These are phyloP conservation scores for Picea mariana DNA, from an alignment of 83 land plant genomes.

Conservation along the genomic window DNA sequence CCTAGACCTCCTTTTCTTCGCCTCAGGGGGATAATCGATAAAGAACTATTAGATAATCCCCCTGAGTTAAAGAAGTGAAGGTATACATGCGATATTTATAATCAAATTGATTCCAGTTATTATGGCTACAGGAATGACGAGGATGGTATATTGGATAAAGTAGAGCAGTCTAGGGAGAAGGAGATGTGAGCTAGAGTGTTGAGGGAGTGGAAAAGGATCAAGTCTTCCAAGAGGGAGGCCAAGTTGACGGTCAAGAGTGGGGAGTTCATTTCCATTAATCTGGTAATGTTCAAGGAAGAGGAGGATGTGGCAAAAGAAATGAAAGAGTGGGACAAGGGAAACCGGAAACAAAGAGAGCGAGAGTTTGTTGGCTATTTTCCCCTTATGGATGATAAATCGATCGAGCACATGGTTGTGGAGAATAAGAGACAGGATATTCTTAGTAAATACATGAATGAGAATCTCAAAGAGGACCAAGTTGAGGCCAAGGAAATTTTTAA, in stretches of 20 bases:
- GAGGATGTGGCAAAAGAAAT: slow-evolving; percentile 62
- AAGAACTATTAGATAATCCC: no score
- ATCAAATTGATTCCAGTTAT: slow-evolving; percentile 66
- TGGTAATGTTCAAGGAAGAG: slow-evolving; percentile 60
- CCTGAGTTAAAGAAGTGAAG: no score
- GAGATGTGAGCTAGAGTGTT: slow-evolving; percentile 67
- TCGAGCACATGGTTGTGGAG: slow-evolving; percentile 87
- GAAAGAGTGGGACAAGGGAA: slow-evolving; percentile 23
- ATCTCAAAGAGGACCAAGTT: slow-evolving; percentile 63
- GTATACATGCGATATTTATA: no score
- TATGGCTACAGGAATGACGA: no score
- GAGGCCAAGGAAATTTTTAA: slow-evolving; percentile 92
- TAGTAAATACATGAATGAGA: slow-evolving; percentile 82
- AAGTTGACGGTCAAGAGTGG: slow-evolving; percentile 76
- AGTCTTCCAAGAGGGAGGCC: slow-evolving; percentile 74
- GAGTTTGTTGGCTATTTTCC: slow-evolving; percentile 96
- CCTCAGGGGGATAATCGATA: no score
- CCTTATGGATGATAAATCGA: slow-evolving; percentile 91
- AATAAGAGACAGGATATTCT: slow-evolving; percentile 92
- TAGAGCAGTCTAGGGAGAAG: slow-evolving; percentile 70
- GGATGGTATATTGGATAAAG: slow-evolving; percentile 69
- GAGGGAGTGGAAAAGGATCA: slow-evolving; percentile 70
- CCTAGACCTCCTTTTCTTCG: no score
- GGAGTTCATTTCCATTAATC: slow-evolving; percentile 62
- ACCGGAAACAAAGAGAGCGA: slow-evolving; percentile 30